A percentile compares a stretch with the other conserved stretches of the same genome.
These are phyloP conservation scores for Allium fistulosum DNA, from an alignment of 106 monocot species.

Conservation along the genomic window DNA sequence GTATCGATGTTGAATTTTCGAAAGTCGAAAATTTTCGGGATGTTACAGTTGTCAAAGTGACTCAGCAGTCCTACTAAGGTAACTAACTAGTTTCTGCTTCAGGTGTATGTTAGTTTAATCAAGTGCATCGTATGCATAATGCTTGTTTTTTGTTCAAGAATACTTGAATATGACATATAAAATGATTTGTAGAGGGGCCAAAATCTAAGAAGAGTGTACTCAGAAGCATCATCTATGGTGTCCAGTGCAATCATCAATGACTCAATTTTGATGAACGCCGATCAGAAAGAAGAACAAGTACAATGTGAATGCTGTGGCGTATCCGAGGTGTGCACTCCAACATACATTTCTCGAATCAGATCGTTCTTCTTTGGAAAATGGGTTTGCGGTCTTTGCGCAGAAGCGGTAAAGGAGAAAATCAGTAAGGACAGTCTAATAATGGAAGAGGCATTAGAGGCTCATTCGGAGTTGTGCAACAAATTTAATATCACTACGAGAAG, in stretches of 20 bases:
- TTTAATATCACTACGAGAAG: slow-evolving; percentile 42
- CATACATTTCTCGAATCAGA: slow-evolving; percentile 36
- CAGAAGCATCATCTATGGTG: slow-evolving; percentile 2
- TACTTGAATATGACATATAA: too few species aligned
- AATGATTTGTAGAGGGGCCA: slow-evolving; percentile 11
- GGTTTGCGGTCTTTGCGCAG: slow-evolving; percentile 70
- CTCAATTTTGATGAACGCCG: not conserved
- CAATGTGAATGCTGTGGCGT: slow-evolving; percentile 62
- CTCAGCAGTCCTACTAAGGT: not conserved
- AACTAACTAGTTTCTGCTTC: not conserved
- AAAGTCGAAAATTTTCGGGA: too few species aligned
- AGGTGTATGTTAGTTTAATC: not conserved
- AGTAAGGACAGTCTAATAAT: slow-evolving; percentile 4
- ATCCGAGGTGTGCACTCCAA: slow-evolving; percentile 60
- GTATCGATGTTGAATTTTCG: too few species aligned
- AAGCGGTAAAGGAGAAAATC: slow-evolving; percentile 56
- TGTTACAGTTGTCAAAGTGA: too few species aligned
- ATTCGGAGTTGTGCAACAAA: slow-evolving; percentile 35
- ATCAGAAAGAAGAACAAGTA: slow-evolving; percentile 15
- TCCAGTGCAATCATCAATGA: not conserved
- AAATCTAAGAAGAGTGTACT: slow-evolving; percentile 23
- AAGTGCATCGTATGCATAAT: not conserved
- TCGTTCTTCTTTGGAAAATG: slow-evolving; percentile 37
- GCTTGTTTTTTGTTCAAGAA: not conserved
- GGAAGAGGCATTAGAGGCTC: slow-evolving; percentile 37